Percentiles rank a stretch among this genome's conserved stretches.
Evolutionary conservation across 305 asterid genomes (phyloP).

Genomic region (Lippia alba): DNA sequence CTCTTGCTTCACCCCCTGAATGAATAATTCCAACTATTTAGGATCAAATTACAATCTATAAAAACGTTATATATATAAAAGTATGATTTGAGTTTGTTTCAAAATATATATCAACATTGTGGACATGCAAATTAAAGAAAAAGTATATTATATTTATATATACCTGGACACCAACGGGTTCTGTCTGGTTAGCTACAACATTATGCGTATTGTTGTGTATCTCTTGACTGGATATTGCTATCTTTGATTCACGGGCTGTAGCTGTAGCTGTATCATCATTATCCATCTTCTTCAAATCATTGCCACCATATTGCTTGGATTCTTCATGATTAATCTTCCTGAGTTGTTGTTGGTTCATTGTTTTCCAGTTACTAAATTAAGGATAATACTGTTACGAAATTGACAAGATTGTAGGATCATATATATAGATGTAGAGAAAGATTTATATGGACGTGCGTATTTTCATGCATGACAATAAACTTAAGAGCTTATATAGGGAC

Average conservation of each 20-base stretch:
- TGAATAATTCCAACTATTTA: neutral
- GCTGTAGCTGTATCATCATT: neutral
- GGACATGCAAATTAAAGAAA: too few species aligned
- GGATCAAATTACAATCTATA: neutral
- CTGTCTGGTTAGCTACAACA: conserved; percentile 35
- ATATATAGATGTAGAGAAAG: neutral
- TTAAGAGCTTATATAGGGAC: neutral
- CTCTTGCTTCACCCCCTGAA: conserved; percentile 28
- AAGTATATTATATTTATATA: neutral
- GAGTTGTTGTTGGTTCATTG: conserved; percentile 68
- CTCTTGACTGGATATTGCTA: neutral
- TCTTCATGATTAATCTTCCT: conserved; percentile 38
- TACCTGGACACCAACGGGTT: conserved; percentile 45
- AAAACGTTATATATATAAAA: neutral
- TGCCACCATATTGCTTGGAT: neutral
- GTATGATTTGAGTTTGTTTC: too few species aligned
- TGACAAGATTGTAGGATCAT: neutral
- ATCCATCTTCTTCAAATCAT: neutral
- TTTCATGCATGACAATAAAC: neutral
- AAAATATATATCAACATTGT: too few species aligned
- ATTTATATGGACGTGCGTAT: neutral
- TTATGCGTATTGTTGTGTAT: conserved; percentile 8
- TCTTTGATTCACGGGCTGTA: conserved; percentile 22
- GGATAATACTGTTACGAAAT: neutral
- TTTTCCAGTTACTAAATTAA: neutral